A percentile compares a stretch with the other conserved stretches of the same genome.
These are phyloP conservation scores for Chlamydomonas eustigma DNA, from an alignment of 139 green algal genomes.

Conservation along the genomic window DNA sequence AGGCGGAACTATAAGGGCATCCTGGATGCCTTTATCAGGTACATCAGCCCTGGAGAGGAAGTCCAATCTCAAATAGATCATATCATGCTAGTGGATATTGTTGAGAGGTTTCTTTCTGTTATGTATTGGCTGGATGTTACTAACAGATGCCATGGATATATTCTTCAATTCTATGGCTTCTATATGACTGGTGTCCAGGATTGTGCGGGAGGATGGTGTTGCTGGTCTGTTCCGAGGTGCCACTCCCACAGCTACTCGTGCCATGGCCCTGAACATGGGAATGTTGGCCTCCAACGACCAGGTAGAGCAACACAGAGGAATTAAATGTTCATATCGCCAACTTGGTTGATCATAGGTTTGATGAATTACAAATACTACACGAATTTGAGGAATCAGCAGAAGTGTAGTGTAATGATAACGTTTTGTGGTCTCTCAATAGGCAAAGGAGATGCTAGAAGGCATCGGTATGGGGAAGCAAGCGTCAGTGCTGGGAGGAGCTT, in stretches of 20 bases:
- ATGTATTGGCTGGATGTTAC: too few species aligned
- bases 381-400: too few species aligned
- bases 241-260: slow-evolving; percentile 89
- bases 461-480: slow-evolving; percentile 56
- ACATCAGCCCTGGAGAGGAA: too few species aligned
- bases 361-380: neutral
- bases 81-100: too few species aligned
- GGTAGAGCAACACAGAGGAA: too few species aligned
- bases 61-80: too few species aligned
- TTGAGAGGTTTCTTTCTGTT: too few species aligned
- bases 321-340: too few species aligned
- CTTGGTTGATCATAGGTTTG: neutral
- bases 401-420: too few species aligned
- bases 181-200: too few species aligned
- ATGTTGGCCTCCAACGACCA: slow-evolving; percentile 99
- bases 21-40: slow-evolving; percentile 31
- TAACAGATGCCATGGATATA: too few species aligned
- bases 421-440: slow-evolving; percentile 29
- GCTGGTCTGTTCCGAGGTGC: slow-evolving; percentile 86
- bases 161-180: too few species aligned
- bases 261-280: slow-evolving; percentile 99
- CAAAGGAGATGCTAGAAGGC: slow-evolving; percentile 89
- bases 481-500: slow-evolving; percentile 62
- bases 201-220: slow-evolving; percentile 79
- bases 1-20: slow-evolving; percentile 86